phyloP scores from a whole-genome alignment of 2,329 filamentous ascomycete genomes.

The Penicillium glabrum region DNA sequence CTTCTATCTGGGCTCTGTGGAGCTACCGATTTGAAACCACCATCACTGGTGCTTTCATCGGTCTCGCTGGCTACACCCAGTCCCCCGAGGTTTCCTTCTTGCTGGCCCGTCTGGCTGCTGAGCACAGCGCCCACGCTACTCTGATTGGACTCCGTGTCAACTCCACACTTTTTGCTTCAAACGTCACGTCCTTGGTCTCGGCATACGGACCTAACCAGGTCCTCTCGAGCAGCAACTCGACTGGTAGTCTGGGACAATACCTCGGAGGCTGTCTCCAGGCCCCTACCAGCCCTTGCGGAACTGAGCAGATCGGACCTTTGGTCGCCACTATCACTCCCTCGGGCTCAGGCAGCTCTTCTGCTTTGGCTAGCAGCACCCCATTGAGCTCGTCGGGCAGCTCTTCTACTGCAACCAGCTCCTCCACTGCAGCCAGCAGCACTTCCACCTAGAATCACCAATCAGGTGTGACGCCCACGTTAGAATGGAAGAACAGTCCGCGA shows the following conservation, averaged over 20 bases:
- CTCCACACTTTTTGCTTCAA: conserved; percentile 1
- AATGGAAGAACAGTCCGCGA: too few relatives aligned
- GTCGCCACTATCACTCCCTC: background rate
- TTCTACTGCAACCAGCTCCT: too few relatives aligned
- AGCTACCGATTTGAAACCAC: background rate
- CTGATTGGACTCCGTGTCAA: conserved; percentile 18
- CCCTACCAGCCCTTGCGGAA: background rate
- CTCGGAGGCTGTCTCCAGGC: background rate
- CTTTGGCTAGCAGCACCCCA: too few relatives aligned
- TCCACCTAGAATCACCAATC: too few relatives aligned
- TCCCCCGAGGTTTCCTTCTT: conserved; percentile 32
- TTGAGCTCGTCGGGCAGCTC: too few relatives aligned
- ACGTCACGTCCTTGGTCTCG: background rate
- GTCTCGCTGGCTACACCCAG: conserved; percentile 28
- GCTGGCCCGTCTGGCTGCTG: conserved; percentile 27
- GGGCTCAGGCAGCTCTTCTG: background rate
- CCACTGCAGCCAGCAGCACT: too few relatives aligned
- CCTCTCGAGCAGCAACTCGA: background rate
- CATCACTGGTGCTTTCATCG: conserved; percentile 24
- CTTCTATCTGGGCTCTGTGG: background rate
- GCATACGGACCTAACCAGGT: background rate
- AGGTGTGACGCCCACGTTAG: too few relatives aligned
- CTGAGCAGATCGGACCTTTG: background rate
- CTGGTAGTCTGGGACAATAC: background rate
- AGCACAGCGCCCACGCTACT: conserved; percentile 24